Evolutionary conservation across 306 rosid species (phyloP), one percentile per base, ranked within the genome.

Genomic region (apple (Malus domestica)): DNA sequence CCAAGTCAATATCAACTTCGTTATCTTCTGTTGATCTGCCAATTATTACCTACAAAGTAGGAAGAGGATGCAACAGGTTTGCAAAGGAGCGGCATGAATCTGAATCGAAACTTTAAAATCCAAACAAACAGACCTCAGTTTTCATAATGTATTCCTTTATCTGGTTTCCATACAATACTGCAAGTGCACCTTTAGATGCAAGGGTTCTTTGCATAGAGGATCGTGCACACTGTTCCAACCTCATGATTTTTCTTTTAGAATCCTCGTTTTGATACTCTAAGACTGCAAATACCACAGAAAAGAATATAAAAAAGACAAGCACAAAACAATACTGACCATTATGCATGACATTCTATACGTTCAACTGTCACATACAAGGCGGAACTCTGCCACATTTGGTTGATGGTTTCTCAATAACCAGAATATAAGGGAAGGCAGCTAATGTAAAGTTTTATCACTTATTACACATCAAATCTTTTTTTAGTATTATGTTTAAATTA

Each of bases 1-100:
- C 83, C 84, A 93, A 86, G 88, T 93, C 91, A 80, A 93, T 89
- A 80, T 93, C 97, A 82, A 93, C 98, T 54, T 70, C 75, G 49
- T 80, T 5, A 22, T 85, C 96, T 20, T 81, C 85, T 19, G 98
- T 85, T 80, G 87, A 85, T 87, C 98, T 85, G 68, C 98, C 98
- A 81, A 93, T 88, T 74, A 89, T 80, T 65, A 93, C 96, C 98
- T 93, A 76, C 45, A 58, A 71, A 68, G 79, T 70, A 77, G 70
- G 75, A 80, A 75, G 67, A 76, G 59, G 79, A 62, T 60, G 78
- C 40, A 67, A 45, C 67, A 83, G 62, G 71, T 62, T n/a, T 74
- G 32, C 46, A 74, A 45, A 27, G 29, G 61, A 44, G 46, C 15
- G 13, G 12, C 22, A 20, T 51, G 67, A 42, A 12, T 73, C 38